These are phyloP conservation scores for Acephala macrosclerotiorum DNA, from an alignment of 2,329 filamentous ascomycete species.

Conservation along the genomic window DNA sequence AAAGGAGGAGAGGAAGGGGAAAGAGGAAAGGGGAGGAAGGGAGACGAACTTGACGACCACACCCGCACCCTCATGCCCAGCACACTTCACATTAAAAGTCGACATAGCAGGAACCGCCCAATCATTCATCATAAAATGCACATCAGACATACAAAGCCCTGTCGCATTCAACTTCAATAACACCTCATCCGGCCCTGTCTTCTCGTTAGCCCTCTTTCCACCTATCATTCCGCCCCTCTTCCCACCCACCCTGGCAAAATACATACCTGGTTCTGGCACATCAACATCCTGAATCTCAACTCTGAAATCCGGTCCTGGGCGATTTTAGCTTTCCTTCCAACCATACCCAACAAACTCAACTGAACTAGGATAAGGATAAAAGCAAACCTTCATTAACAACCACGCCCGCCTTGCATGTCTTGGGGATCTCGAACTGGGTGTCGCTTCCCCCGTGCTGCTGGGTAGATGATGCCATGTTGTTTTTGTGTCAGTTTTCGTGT, in stretches of 20 bases:
- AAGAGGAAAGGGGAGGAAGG: too few species aligned
- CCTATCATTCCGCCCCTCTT: too few species aligned
- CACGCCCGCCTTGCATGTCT: conserved; percentile 58
- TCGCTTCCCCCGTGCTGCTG: background rate
- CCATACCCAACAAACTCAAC: too few species aligned
- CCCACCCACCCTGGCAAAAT: background rate
- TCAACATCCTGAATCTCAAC: conserved; percentile 56
- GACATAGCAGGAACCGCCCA: conserved; percentile 56
- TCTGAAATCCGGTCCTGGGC: conserved; percentile 52
- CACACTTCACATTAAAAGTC: conserved; percentile 51
- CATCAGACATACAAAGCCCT: conserved; percentile 63
- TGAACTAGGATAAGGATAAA: background rate
- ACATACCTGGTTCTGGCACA: conserved; percentile 52
- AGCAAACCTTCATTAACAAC: conserved; percentile 50
- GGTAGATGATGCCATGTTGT: background rate
- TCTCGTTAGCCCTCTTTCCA: background rate
- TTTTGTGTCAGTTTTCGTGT: background rate
- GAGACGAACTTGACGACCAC: conserved; percentile 56
- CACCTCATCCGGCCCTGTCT: conserved; percentile 53
- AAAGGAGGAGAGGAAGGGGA: too few species aligned
- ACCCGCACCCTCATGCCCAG: conserved; percentile 64
- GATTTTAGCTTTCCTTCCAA: conserved; percentile 7
- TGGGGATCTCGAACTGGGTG: conserved; percentile 48
- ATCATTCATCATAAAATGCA: conserved; percentile 65
- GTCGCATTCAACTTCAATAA: conserved; percentile 64